These are phyloP conservation scores for Komagataea norvegica DNA, from an alignment of 1,139 yeast species.

Conservation along the genomic window DNA sequence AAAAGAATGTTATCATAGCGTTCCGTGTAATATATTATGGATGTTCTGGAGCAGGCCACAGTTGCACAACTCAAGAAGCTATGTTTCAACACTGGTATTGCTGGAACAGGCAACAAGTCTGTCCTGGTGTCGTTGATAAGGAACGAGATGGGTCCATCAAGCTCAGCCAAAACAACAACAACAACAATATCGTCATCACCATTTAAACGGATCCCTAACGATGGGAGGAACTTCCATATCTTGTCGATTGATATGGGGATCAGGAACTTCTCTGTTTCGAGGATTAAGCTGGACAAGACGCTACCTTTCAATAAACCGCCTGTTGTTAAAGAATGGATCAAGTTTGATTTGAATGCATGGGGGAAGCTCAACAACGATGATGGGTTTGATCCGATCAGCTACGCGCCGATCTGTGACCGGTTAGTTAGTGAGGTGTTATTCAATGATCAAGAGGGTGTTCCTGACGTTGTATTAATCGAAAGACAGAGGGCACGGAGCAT, in stretches of 20 bases:
- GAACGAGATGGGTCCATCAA: too few species aligned
- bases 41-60: constrained; percentile 10
- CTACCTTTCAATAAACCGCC: constrained; percentile 28
- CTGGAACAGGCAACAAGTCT: constrained; percentile 13
- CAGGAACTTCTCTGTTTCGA: constrained; percentile 36
- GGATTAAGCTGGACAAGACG: constrained; percentile 22
- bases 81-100: constrained; percentile 19
- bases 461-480: constrained; percentile 46
- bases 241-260: constrained; percentile 42
- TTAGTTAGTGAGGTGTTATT: constrained; percentile 23
- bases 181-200: too few species aligned
- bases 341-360: constrained; percentile 36
- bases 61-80: constrained; percentile 15
- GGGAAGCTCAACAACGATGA: constrained; percentile 22
- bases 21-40: not conserved
- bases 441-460: constrained; percentile 16
- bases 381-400: constrained; percentile 20
- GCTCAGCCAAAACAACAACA: too few species aligned
- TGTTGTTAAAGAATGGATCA: constrained; percentile 38
- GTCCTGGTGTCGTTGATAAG: constrained; percentile 7
- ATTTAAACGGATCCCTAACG: constrained; percentile 15
- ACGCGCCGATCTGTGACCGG: constrained; percentile 22
- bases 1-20: too few species aligned
- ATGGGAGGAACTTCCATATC: constrained; percentile 23
- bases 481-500: constrained; percentile 49